phyloP scores from a whole-genome alignment of 192 early-diverging fungal species.

The Coemansia sp. region DNA sequence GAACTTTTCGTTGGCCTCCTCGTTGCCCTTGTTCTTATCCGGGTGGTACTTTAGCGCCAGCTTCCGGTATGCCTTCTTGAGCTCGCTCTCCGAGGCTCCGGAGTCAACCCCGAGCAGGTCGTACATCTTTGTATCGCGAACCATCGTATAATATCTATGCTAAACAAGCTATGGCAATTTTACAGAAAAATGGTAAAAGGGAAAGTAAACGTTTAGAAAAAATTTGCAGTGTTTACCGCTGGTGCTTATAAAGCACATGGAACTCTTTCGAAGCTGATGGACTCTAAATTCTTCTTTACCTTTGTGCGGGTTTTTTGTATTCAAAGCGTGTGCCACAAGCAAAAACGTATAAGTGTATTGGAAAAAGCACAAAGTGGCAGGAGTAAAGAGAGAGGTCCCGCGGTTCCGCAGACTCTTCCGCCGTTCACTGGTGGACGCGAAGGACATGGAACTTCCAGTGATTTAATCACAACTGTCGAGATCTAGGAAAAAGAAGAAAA shows the following conservation, averaged over 20 bases:
- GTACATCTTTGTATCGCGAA: conserved; percentile 88
- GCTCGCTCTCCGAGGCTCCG: conserved; percentile 70
- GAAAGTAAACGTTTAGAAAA: background rate
- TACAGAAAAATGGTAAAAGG: background rate
- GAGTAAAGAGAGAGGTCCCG: background rate
- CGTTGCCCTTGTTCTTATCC: conserved; percentile 73
- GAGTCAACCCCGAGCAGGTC: conserved; percentile 83
- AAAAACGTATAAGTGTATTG: background rate
- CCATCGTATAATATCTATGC: conserved; percentile 23
- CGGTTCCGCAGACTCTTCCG: background rate
- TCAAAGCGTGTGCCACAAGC: background rate
- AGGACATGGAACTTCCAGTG: background rate
- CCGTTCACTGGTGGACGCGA: background rate
- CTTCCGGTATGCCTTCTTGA: conserved; percentile 99
- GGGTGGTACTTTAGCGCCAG: conserved; percentile 79
- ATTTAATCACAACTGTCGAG: conserved; percentile 5
- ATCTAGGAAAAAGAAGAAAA: conserved; percentile 14
- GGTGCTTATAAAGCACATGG: background rate
- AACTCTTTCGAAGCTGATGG: conserved; percentile 1
- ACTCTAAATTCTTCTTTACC: background rate
- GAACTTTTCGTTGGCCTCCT: conserved; percentile 82
- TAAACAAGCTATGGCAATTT: background rate
- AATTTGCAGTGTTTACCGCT: background rate
- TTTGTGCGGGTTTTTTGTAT: background rate
- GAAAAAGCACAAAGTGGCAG: conserved; percentile 2